Evolutionary conservation across 106 monocot species (phyloP).

Genomic region (Triglochin maritima): DNA sequence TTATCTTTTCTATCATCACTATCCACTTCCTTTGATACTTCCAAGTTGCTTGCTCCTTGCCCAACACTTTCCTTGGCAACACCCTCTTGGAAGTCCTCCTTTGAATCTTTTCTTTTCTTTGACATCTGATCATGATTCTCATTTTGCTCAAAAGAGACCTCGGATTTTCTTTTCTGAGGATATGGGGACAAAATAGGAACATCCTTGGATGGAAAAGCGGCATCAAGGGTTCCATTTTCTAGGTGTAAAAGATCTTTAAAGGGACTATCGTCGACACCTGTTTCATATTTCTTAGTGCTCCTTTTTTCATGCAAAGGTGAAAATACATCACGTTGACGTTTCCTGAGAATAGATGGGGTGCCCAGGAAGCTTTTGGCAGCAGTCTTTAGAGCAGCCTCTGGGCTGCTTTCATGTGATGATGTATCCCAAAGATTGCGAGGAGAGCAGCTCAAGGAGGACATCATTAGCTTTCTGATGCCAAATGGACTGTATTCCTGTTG

Average conservation of each 20-base stretch:
- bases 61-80: not conserved
- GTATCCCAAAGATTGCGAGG: conserved; percentile 52
- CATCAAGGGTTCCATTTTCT: conserved; percentile 12
- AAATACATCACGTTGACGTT: conserved; percentile 59
- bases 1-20: conserved; percentile 5
- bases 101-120: conserved; percentile 7
- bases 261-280: conserved; percentile 5
- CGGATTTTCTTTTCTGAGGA: conserved; percentile 17
- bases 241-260: conserved; percentile 9
- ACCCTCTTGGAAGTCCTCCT: not conserved
- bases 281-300: conserved; percentile 39
- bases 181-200: conserved; percentile 7
- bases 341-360: conserved; percentile 89
- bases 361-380: conserved; percentile 62
- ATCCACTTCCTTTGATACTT: conserved; percentile 3
- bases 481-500: conserved; percentile 87
- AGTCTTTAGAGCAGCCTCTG: conserved; percentile 51
- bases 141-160: conserved; percentile 4
- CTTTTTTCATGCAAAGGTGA: conserved; percentile 63
- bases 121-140: conserved; percentile 12
- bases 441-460: conserved; percentile 38
- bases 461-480: conserved; percentile 80
- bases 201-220: conserved; percentile 8
- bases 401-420: conserved; percentile 45
- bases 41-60: not conserved